These are phyloP conservation scores for Fusarium hainanense DNA, from an alignment of 2,329 filamentous ascomycete genomes.

Conservation along the genomic window DNA sequence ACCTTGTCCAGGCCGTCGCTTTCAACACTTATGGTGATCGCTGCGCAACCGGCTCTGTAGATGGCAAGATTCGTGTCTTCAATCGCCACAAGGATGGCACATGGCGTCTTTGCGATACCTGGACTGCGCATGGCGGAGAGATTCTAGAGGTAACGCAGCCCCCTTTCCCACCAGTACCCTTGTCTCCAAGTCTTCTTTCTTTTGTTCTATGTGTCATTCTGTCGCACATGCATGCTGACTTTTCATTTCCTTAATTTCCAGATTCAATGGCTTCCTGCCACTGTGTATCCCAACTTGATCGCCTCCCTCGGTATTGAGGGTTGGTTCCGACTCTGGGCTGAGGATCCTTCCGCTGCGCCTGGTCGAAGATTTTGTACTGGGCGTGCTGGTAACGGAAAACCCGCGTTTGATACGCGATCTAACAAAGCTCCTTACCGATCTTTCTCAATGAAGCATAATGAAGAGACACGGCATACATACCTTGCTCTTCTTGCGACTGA, in stretches of 20 bases:
- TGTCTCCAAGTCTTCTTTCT: slow-evolving; percentile 14
- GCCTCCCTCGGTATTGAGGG: slow-evolving; percentile 91
- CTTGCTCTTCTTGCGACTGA: slow-evolving; percentile 87
- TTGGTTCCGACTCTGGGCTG: slow-evolving; percentile 91
- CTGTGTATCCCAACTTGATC: slow-evolving; percentile 85
- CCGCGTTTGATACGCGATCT: slow-evolving; percentile 67
- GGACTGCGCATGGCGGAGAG: slow-evolving; percentile 90
- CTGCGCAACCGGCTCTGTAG: slow-evolving; percentile 89
- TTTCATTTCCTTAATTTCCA: slow-evolving; percentile 49
- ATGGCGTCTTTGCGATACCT: slow-evolving; percentile 87
- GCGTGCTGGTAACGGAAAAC: slow-evolving; percentile 61
- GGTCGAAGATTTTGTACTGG: slow-evolving; percentile 82
- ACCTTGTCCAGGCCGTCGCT: slow-evolving; percentile 84
- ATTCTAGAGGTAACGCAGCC: slow-evolving; percentile 77
- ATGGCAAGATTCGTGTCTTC: slow-evolving; percentile 93
- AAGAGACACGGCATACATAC: slow-evolving; percentile 83
- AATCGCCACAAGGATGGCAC: slow-evolving; percentile 80
- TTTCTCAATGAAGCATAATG: slow-evolving; percentile 85
- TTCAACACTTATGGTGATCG: slow-evolving; percentile 95
- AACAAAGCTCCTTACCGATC: slow-evolving; percentile 76
- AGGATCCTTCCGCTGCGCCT: slow-evolving; percentile 83
- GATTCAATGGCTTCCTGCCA: slow-evolving; percentile 94
- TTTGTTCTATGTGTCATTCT: slow-evolving; percentile 22
- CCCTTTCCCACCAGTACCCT: slow-evolving; percentile 37
- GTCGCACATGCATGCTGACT: slow-evolving; percentile 35